phyloP scores from a whole-genome alignment of 805 yeast genomes.

The Ogataea nakhonphanomensis region DNA sequence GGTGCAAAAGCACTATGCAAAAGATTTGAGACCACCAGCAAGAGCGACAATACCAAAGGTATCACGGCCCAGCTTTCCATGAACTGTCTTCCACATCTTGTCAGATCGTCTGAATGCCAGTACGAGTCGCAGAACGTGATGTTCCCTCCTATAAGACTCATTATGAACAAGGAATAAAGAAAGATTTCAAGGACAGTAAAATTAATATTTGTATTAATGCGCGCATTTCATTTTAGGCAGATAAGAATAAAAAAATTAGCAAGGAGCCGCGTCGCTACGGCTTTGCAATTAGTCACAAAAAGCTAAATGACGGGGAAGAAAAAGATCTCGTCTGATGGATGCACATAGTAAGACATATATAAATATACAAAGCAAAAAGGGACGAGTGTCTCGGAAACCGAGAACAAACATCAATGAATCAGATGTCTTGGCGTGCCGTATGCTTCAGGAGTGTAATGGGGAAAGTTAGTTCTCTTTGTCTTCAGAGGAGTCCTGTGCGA shows the following conservation, averaged over 20 bases:
- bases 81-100: constrained; percentile 41
- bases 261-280: background rate
- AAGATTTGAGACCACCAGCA: constrained; percentile 21
- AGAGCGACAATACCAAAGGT: constrained; percentile 29
- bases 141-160: constrained; percentile 5
- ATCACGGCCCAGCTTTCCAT: constrained; percentile 35
- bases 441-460: background rate
- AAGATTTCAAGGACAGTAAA: background rate
- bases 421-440: constrained; percentile 5
- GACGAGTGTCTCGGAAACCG: background rate
- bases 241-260: background rate
- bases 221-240: background rate
- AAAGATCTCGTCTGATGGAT: background rate
- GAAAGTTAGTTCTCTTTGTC: constrained; percentile 12
- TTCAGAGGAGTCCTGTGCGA: constrained; percentile 4
- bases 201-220: background rate
- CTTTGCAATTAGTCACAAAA: background rate
- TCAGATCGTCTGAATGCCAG: constrained; percentile 44
- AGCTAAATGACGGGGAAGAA: background rate
- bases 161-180: background rate
- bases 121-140: constrained; percentile 15
- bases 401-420: background rate
- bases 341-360: constrained; percentile 10
- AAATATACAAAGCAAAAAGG: constrained; percentile 11
- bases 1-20: background rate